Evolutionary conservation across 2,329 filamentous ascomycete species (phyloP).

Genomic region (Aspergillus oerlinghausenensis): DNA sequence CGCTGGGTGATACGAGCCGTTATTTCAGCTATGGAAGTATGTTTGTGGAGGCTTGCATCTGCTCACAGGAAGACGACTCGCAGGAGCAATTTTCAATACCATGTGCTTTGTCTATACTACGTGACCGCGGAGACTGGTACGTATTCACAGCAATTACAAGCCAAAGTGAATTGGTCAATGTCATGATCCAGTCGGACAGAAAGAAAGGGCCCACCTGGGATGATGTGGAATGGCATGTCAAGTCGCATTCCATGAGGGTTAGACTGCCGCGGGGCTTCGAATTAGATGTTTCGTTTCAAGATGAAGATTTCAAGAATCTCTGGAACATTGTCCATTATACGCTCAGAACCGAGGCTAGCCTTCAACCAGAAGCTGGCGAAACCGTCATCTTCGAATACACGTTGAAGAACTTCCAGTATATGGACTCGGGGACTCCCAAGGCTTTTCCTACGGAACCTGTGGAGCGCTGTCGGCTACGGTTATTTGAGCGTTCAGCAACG

Average conservation of each 20-base stretch:
- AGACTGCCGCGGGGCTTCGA: slow-evolving; percentile 71
- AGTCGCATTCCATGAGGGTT: slow-evolving; percentile 61
- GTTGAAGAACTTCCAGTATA: slow-evolving; percentile 73
- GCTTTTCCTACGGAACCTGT: slow-evolving; percentile 73
- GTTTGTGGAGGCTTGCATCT: slow-evolving; percentile 67
- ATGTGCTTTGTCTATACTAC: slow-evolving; percentile 70
- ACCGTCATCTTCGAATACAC: slow-evolving; percentile 63
- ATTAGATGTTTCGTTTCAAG: slow-evolving; percentile 64
- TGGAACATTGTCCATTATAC: slow-evolving; percentile 86
- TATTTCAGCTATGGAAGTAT: slow-evolving; percentile 77
- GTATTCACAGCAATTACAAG: slow-evolving; percentile 72
- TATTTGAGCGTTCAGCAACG: slow-evolving; percentile 69
- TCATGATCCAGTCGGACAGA: slow-evolving; percentile 66
- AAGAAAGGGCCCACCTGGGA: slow-evolving; percentile 71
- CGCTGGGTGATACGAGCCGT: slow-evolving; percentile 67
- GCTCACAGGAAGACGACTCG: slow-evolving; percentile 62
- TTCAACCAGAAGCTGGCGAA: slow-evolving; percentile 68
- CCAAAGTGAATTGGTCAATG: slow-evolving; percentile 71
- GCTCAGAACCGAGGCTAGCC: slow-evolving; percentile 65
- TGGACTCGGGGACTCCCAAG: slow-evolving; percentile 66
- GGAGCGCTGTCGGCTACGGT: slow-evolving; percentile 63
- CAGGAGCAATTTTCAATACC: slow-evolving; percentile 67
- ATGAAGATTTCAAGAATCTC: slow-evolving; percentile 72
- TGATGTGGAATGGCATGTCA: slow-evolving; percentile 73
- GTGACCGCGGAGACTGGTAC: slow-evolving; percentile 63